Conservation (phyloP, 2,329 filamentous ascomycete genomes). For the Beauveria scarabaeidicola region DNA sequence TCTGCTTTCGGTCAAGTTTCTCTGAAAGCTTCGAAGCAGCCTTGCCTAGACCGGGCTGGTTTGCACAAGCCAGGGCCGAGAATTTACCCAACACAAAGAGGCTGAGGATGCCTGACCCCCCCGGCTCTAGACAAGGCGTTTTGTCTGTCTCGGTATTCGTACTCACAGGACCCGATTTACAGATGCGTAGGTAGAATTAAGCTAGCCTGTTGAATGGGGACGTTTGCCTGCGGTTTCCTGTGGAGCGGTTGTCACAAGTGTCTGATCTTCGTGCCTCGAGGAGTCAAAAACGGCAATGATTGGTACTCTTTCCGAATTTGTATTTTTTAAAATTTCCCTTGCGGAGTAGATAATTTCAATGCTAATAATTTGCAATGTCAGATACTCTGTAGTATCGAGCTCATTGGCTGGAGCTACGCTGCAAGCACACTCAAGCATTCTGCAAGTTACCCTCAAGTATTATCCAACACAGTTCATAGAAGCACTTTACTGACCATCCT, state of each 20-base stretch:
- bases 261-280: not conserved
- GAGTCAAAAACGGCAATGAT: not conserved
- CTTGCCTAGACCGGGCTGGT: conserved; percentile 7
- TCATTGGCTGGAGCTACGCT: not conserved
- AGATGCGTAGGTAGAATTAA: not conserved
- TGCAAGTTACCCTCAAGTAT: too few relatives aligned
- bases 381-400: not conserved
- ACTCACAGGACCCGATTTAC: not conserved
- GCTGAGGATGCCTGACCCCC: not conserved
- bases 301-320: not conserved
- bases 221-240: not conserved
- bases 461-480: not conserved
- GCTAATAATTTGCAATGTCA: not conserved
- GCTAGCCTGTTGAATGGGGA: not conserved
- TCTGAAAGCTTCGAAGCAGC: not conserved
- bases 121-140: not conserved
- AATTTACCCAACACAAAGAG: not conserved
- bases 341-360: too few relatives aligned
- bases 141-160: not conserved
- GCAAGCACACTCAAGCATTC: not conserved
- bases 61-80: conserved; percentile 5
- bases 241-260: not conserved
- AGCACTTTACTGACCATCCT: not conserved
- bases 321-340: not conserved
- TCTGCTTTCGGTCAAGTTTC: not conserved